phyloP scores from a whole-genome alignment of 2,329 filamentous ascomycete species.

The Xylariaceae sp. region DNA sequence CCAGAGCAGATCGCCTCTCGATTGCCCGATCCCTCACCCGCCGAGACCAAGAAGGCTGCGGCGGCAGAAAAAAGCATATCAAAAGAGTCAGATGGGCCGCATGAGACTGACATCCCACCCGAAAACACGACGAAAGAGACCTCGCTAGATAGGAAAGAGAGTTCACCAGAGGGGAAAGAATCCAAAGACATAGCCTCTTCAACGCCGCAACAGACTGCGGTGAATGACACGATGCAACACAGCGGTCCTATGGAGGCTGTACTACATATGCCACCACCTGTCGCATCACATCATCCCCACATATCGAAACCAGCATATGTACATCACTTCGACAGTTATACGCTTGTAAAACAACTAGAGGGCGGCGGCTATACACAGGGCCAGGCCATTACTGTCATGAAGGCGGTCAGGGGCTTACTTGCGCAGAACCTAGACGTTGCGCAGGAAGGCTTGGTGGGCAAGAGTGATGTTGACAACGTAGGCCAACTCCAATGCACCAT shows the following conservation, averaged over 20 bases:
- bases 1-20: conserved; percentile 28
- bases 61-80: conserved; percentile 23
- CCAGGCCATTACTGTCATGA: conserved; percentile 89
- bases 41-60: conserved; percentile 21
- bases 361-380: conserved; percentile 72
- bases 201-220: conserved; percentile 41
- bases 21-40: conserved; percentile 19
- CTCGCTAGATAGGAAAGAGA: conserved; percentile 6
- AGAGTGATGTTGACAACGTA: conserved; percentile 88
- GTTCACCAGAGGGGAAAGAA: too few species aligned
- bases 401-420: conserved; percentile 80
- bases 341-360: conserved; percentile 80
- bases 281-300: conserved; percentile 56
- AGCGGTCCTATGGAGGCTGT: conserved; percentile 60
- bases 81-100: conserved; percentile 21
- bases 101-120: conserved; percentile 8
- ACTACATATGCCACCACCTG: conserved; percentile 48
- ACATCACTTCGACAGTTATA: conserved; percentile 96
- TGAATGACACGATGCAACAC: conserved; percentile 48
- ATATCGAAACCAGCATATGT: conserved; percentile 80
- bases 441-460: conserved; percentile 80
- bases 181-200: conserved; percentile 27
- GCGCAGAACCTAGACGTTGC: conserved; percentile 82
- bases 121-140: conserved; percentile 21
- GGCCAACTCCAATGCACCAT: conserved; percentile 17